These are phyloP conservation scores for Cryphonectria carpinicola DNA, from an alignment of 2,329 filamentous ascomycete species.

Conservation along the genomic window DNA sequence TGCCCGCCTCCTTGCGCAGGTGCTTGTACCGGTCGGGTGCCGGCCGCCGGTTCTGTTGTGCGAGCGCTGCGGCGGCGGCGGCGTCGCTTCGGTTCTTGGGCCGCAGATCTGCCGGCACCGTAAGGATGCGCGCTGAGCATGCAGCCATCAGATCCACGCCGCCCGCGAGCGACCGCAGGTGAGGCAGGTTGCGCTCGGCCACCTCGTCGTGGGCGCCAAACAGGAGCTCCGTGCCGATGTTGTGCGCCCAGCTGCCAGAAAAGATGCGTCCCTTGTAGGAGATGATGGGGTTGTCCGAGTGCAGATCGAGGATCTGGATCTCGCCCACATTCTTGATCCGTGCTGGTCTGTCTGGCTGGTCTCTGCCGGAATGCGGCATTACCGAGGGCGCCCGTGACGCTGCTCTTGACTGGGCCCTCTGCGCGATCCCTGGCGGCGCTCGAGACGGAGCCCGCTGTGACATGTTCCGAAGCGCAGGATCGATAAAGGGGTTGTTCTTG, in stretches of 20 bases:
- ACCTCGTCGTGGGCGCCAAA: conserved; percentile 57
- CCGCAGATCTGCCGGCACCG: conserved; percentile 64
- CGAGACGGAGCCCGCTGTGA: conserved; percentile 9
- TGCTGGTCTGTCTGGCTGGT: conserved; percentile 9
- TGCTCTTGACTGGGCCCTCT: background rate
- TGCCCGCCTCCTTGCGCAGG: conserved; percentile 47
- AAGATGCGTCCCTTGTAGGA: conserved; percentile 80
- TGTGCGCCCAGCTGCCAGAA: conserved; percentile 78
- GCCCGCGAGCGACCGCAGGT: conserved; percentile 55
- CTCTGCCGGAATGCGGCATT: background rate
- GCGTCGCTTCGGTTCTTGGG: conserved; percentile 41
- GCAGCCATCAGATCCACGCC: conserved; percentile 74
- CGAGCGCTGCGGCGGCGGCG: conserved; percentile 27
- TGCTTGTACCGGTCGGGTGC: conserved; percentile 27
- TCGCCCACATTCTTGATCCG: conserved; percentile 37
- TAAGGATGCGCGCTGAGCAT: conserved; percentile 70
- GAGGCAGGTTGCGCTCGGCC: conserved; percentile 45
- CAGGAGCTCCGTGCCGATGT: conserved; percentile 82
- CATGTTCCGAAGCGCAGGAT: conserved; percentile 25
- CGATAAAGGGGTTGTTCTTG: conserved; percentile 26
- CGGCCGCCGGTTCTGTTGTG: conserved; percentile 41
- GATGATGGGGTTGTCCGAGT: conserved; percentile 75
- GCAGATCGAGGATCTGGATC: conserved; percentile 83
- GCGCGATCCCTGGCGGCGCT: background rate
- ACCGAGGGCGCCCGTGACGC: conserved; percentile 1